Evolutionary conservation across 331 rosid species (phyloP).

Genomic region (Cydonia oblonga): DNA sequence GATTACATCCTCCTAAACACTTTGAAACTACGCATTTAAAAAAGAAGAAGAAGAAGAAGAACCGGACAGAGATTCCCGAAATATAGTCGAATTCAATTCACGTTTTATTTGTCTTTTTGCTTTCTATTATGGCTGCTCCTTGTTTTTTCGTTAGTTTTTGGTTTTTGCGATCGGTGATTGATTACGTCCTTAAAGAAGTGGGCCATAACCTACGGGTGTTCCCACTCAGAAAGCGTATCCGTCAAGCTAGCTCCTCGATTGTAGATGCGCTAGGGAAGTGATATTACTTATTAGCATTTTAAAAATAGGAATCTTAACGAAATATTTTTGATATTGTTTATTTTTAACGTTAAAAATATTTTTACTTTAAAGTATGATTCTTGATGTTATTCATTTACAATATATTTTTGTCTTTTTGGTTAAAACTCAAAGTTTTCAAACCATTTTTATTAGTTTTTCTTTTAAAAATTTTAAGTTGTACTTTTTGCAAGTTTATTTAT

Average conservation of each 20-base stretch:
- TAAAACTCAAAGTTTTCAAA: no score
- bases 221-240: not conserved
- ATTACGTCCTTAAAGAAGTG: not conserved
- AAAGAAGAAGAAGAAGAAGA: not conserved
- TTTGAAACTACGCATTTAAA: no score
- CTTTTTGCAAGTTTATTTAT: no score
- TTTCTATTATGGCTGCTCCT: not conserved
- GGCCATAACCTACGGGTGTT: not conserved
- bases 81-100: not conserved
- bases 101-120: not conserved
- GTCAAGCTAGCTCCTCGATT: no score
- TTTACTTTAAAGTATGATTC: fast-evolving
- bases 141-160: no score
- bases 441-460: fast-evolving
- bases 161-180: not conserved
- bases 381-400: fast-evolving
- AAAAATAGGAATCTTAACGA: no score
- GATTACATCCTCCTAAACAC: no score
- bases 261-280: no score
- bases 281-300: no score
- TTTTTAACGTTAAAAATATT: no score
- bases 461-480: no score
- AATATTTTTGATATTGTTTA: fast-evolving
- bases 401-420: no score
- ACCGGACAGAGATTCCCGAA: not conserved